Evolutionary conservation across 2,329 filamentous ascomycete species (phyloP).

Genomic region (Claviceps sp.): DNA sequence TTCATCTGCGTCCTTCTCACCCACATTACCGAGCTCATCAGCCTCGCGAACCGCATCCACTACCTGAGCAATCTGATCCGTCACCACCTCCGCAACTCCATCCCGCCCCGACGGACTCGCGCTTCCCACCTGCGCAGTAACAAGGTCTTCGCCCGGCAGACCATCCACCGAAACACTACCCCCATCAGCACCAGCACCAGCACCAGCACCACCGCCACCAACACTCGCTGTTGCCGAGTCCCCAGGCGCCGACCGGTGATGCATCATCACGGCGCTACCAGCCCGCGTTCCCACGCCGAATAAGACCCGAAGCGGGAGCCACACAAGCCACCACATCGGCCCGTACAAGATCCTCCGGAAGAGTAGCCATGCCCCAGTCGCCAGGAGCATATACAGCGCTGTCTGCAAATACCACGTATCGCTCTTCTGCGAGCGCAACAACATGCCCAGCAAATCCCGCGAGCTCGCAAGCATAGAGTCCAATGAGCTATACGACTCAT

Average conservation of each 20-base stretch:
- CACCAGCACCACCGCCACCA: slow-evolving; percentile 9
- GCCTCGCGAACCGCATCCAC: slow-evolving; percentile 31
- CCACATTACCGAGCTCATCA: slow-evolving; percentile 14
- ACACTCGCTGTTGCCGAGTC: slow-evolving; percentile 14
- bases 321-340: slow-evolving; percentile 78
- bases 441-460: slow-evolving; percentile 58
- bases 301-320: slow-evolving; percentile 60
- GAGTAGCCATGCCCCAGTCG: slow-evolving; percentile 71
- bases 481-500: slow-evolving; percentile 68
- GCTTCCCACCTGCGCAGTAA: slow-evolving; percentile 32
- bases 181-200: slow-evolving; percentile 9
- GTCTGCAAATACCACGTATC: slow-evolving; percentile 97
- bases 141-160: slow-evolving; percentile 29
- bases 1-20: slow-evolving; percentile 7
- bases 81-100: slow-evolving; percentile 25
- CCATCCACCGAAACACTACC: slow-evolving; percentile 19
- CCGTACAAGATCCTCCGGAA: slow-evolving; percentile 80
- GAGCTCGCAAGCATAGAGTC: slow-evolving; percentile 66
- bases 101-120: slow-evolving; percentile 8
- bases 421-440: slow-evolving; percentile 81
- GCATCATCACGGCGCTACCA: slow-evolving; percentile 34
- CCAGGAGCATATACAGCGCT: slow-evolving; percentile 67
- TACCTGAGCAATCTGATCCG: slow-evolving; percentile 41
- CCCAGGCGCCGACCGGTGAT: slow-evolving; percentile 12
- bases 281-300: slow-evolving; percentile 46